phyloP scores from a whole-genome alignment of 2,329 filamentous ascomycete species.

The Colletotrichum sp. region DNA sequence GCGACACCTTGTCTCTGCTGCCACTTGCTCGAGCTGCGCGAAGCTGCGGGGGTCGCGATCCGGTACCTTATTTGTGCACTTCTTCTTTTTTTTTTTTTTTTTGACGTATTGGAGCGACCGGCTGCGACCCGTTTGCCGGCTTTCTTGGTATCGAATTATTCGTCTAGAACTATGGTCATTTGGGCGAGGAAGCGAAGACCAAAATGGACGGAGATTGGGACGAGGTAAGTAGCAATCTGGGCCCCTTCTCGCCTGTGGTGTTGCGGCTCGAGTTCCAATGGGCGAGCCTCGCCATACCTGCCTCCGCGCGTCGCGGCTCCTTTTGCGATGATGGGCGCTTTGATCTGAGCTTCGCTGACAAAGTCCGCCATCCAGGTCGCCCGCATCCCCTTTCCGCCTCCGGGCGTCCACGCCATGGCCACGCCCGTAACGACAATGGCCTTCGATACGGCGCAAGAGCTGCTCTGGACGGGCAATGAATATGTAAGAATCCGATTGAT shows the following conservation, averaged over 20 bases:
- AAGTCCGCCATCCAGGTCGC: conserved; percentile 63
- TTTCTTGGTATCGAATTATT: neutral
- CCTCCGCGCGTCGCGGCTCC: conserved; percentile 8
- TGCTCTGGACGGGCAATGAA: conserved; percentile 93
- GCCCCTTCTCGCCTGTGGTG: neutral
- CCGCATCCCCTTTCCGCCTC: conserved; percentile 81
- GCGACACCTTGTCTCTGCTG: neutral
- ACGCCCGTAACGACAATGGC: conserved; percentile 80
- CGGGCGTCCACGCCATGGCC: conserved; percentile 71
- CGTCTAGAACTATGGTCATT: conserved; percentile 33
- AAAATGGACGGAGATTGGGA: conserved; percentile 73
- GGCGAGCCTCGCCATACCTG: conserved; percentile 10
- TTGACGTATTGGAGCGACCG: neutral
- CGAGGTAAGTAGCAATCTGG: conserved; percentile 54
- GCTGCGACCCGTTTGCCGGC: neutral
- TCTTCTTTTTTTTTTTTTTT: neutral
- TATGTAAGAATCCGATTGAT: conserved; percentile 62
- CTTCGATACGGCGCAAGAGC: conserved; percentile 88
- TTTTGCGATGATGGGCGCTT: neutral
- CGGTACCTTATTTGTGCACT: neutral
- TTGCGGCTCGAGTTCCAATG: neutral
- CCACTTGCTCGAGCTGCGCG: conserved; percentile 2
- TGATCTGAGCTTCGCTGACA: neutral
- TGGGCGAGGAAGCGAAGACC: conserved; percentile 41
- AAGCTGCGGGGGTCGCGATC: conserved; percentile 11